A percentile compares a stretch with the other conserved stretches of the same genome.
Conservation (phyloP, 2,329 filamentous ascomycete species). For the Paecilomyces sp. region DNA sequence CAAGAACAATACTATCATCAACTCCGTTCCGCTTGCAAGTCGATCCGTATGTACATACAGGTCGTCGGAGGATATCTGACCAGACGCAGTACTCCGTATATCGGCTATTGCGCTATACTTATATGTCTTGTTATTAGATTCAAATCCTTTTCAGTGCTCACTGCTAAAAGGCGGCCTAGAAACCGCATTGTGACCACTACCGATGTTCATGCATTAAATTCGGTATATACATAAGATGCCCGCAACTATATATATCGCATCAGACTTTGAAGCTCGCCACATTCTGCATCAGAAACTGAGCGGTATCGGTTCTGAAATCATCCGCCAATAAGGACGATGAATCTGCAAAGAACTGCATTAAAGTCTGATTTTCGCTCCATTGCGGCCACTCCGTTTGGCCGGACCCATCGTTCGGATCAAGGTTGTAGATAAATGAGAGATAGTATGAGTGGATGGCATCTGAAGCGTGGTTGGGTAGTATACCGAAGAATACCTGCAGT, state of each 20-base stretch:
- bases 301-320: not conserved
- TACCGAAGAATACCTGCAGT: slow-evolving; percentile 60
- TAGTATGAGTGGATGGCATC: slow-evolving; percentile 61
- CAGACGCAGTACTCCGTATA: no score
- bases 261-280: not conserved
- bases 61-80: no score
- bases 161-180: no score
- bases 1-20: no score
- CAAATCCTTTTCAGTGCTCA: no score
- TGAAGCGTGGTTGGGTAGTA: slow-evolving; percentile 56
- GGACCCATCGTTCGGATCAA: slow-evolving; percentile 52
- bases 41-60: no score
- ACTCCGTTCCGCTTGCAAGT: no score
- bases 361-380: not conserved
- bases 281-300: not conserved
- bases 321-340: not conserved
- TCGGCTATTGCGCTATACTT: no score
- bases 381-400: not conserved
- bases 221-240: not conserved
- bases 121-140: no score
- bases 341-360: not conserved
- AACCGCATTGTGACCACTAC: no score
- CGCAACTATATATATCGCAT: not conserved
- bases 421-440: slow-evolving; percentile 61
- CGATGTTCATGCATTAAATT: not conserved